These are phyloP conservation scores for Lactifluus rugatus DNA, from an alignment of 768 basidiomycete species.

Conservation along the genomic window DNA sequence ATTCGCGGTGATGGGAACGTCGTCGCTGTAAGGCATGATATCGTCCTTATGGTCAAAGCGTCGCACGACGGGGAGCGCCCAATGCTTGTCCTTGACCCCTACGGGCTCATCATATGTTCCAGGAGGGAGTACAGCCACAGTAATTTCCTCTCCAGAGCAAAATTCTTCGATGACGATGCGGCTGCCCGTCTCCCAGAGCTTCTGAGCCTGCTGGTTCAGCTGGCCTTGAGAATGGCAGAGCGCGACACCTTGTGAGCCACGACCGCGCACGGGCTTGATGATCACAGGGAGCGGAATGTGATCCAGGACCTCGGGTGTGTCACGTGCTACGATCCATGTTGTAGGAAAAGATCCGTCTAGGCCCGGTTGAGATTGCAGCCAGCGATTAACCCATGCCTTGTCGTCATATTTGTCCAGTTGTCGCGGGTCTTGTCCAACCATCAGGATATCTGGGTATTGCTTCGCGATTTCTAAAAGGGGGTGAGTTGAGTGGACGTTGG, in stretches of 20 bases:
- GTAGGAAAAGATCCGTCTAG: not conserved
- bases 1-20: not conserved
- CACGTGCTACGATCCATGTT: not conserved
- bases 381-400: not conserved
- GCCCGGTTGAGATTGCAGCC: not conserved
- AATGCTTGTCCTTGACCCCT: not conserved
- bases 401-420: not conserved
- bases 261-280: not conserved
- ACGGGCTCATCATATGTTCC: not conserved
- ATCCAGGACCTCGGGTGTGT: not conserved
- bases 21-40: not conserved
- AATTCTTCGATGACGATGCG: not conserved
- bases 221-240: not conserved
- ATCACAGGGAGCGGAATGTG: not conserved
- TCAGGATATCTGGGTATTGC: not conserved
- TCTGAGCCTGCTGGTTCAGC: not conserved
- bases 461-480: not conserved
- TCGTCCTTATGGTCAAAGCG: not conserved
- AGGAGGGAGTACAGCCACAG: not conserved
- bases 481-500: constrained; percentile 1
- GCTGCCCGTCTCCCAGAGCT: constrained; percentile 1
- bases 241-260: constrained; percentile 1
- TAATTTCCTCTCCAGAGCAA: not conserved
- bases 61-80: constrained; percentile 1
- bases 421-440: constrained; percentile 3